Base-by-base conservation (phyloP, 2,329 filamentous ascomycete species). In the Aspergillus felis region DNA sequence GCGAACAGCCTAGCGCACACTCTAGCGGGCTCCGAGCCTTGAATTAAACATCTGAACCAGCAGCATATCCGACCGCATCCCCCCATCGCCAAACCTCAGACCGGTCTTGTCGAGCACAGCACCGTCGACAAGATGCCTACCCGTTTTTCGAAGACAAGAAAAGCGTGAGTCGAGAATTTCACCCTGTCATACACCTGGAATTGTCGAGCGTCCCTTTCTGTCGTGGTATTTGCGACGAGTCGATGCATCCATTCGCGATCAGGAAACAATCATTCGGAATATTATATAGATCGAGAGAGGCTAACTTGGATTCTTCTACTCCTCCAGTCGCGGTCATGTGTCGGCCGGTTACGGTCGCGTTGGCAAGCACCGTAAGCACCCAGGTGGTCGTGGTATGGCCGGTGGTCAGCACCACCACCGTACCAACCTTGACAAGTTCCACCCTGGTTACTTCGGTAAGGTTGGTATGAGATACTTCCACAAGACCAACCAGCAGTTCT, bases 361-460 rank as follows among this genome's bases (percentile, higher is more conserved):
- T 78, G 94, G 94, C 80, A 97, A 97, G 90, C 92, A 97, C 89
- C 86, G 94, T 78, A 97, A 99, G 88, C 84, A 87, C 74, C 86
- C 86, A 75, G 86, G 86, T 86, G 86, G 84, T 84, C 85, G 86
- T 77, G 86, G 86, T 87, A 90, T 90, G 82, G 94, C 94, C 79
- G 93, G 94, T 95, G 93, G 92, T 87, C 91, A 97, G 84, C 94
- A 99, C 85, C 94, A 99, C 84, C 91, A 95, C 87, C 82, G 91
- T 70, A 96, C 91, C 76, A 96, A 95, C 84, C 83, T 92, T 74
- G 88, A 91, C 80, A 92, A 93, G 82, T 92, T 93, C 88, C 91
- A 96, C 78, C 92, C 93, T 64, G 94, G 94, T 91, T 97, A 97
- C 90, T 97, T 97, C 82, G 91, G 91, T 82, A 96, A 97, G 84